Base-by-base conservation (phyloP, 1,284 basidiomycete species). In the Gomphus bonarii region DNA sequence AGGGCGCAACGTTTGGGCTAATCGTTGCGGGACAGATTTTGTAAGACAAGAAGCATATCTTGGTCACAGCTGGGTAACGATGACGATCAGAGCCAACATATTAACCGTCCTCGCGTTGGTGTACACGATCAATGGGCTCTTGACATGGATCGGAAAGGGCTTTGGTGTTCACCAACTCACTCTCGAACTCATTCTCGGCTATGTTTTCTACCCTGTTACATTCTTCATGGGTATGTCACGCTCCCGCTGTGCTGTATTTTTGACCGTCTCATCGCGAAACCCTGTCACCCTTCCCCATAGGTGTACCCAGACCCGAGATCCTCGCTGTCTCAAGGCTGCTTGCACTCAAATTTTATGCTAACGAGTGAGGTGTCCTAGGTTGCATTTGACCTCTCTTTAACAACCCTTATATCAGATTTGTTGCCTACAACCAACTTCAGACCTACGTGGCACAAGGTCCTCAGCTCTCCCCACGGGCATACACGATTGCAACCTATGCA, bases 61-160 rank as follows among this genome's bases (percentile, higher is more conserved):
- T 28, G 18, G n/a, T 2, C 10, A 20, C 35, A 22, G 3, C 4
- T 35, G 5, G 18, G 4, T 51, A 22, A 28, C 20, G n/a, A 20
- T 38, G 22, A 22, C 22, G 36, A 28, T 44, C 47, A 86, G 84
- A 50, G 76, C 84, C 57, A 91, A 91, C 64, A 85, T 93, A 59
- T 73, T 91, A 51, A 90, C 88, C 38, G 81, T 92, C 60, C 70
- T 93, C 57, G 80, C 90, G 8, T 83, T 94, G 59, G 80, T 95
- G 57, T 83, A 88, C 58, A 78, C 79, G 48, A 80, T 92, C 70
- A 91, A 95, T 68, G 92, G 88, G 48, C 73, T 94, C 11, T 77
- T 95, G 47, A 93, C 90, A 44, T 95, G 90, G 88, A 81, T 94
- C 67, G 93, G 92, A 52, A 79, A 77, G 61, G 91, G 88, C 59